phyloP scores from a whole-genome alignment of 176 grass and related monocot genomes.

The Metroxylon sagu region DNA sequence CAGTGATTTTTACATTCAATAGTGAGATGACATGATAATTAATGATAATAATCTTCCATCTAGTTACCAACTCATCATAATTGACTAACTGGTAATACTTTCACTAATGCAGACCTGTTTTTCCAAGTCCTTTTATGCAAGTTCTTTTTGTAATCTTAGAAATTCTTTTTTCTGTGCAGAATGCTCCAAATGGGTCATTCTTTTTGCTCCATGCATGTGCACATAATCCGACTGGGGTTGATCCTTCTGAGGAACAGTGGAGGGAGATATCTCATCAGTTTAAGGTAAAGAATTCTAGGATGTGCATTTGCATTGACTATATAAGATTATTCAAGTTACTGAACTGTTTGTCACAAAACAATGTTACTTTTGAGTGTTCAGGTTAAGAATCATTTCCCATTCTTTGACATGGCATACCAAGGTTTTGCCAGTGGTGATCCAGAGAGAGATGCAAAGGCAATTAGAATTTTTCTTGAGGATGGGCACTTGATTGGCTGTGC shows the following conservation, averaged over 20 bases:
- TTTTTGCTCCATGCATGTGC: slow-evolving; percentile 99
- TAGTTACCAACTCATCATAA: too few species aligned
- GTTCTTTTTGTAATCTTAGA: too few species aligned
- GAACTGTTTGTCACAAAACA: too few species aligned
- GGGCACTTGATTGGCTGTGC: slow-evolving; percentile 90
- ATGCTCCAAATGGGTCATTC: slow-evolving; percentile 90
- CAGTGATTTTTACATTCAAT: too few species aligned
- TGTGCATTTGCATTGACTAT: too few species aligned
- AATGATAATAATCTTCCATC: too few species aligned
- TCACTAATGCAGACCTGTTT: too few species aligned
- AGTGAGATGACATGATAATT: too few species aligned
- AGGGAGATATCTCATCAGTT: slow-evolving; percentile 89
- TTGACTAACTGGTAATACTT: too few species aligned
- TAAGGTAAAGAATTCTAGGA: slow-evolving; percentile 36
- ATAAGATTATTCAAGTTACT: too few species aligned
- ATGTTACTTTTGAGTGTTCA: slow-evolving; percentile 6
- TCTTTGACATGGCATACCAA: slow-evolving; percentile 99
- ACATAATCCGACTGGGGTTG: slow-evolving; percentile 95
- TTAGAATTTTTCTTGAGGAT: slow-evolving; percentile 94
- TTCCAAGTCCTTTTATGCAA: too few species aligned
- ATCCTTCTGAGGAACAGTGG: slow-evolving; percentile 98
- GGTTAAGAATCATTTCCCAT: slow-evolving; percentile 91
- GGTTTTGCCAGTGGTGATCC: slow-evolving; percentile 94
- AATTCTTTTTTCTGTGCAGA: slow-evolving; percentile 30
- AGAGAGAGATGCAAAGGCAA: slow-evolving; percentile 90